A percentile compares a stretch with the other conserved stretches of the same genome.
Evolutionary conservation across 257 asterid genomes (phyloP).

Genomic region (Echium plantagineum): DNA sequence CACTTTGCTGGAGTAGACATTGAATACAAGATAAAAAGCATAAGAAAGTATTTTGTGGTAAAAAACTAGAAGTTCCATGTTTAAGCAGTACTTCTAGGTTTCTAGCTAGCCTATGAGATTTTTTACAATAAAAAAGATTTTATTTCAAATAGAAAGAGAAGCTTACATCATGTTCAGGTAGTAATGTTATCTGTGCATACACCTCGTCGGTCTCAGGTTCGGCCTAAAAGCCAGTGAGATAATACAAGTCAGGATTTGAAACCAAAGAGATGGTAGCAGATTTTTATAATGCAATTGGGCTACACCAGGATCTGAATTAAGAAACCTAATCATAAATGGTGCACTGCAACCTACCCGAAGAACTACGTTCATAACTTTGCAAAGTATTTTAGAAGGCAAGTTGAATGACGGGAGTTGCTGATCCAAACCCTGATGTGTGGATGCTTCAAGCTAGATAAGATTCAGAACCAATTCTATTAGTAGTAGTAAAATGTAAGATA

Average conservation of each 20-base stretch:
- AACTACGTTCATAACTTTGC: conserved; percentile 64
- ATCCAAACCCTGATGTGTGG: conserved; percentile 62
- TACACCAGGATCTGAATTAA: neutral
- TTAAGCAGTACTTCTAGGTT: neutral
- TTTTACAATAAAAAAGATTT: too few relatives aligned
- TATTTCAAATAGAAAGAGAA: neutral
- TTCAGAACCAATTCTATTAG: conserved; percentile 10
- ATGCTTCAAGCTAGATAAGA: conserved; percentile 64
- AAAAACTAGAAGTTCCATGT: neutral
- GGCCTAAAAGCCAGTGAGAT: conserved; percentile 32
- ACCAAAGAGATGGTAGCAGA: neutral
- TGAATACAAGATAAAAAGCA: neutral
- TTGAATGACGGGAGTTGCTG: conserved; percentile 66
- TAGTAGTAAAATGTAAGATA: neutral
- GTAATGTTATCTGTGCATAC: conserved; percentile 63
- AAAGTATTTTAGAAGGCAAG: conserved; percentile 64
- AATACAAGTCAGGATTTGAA: neutral
- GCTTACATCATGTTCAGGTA: conserved; percentile 57
- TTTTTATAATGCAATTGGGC: neutral
- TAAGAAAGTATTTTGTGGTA: neutral
- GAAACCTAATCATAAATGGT: neutral
- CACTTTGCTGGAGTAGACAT: conserved; percentile 39
- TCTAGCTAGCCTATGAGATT: too few relatives aligned
- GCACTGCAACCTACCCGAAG: conserved; percentile 39
- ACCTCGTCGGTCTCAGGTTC: conserved; percentile 76